Base-by-base conservation (phyloP, 345 rosid genomes). In the Clarkia xantiana region DNA sequence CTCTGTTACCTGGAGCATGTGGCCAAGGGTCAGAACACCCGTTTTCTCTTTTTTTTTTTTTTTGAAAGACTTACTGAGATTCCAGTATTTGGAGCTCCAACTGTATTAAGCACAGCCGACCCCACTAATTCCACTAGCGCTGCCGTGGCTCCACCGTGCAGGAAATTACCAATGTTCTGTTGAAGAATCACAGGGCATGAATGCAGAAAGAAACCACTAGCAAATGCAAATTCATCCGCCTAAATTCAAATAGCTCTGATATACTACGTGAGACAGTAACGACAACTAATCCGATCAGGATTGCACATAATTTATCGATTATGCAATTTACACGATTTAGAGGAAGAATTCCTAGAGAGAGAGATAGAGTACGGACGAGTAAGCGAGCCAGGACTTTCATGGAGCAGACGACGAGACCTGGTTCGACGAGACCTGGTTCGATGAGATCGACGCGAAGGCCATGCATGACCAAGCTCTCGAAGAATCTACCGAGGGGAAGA, bases 71-170 rank as follows among this genome's bases (percentile, higher is more conserved):
- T n/a, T 1, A 90, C 88, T 0, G 97, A 90, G 60, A 83, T 94
- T 2, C 97, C 94, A 0, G 66, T 67, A 11, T 13, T 0, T 1
- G 69, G 39, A 49, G 40, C 63, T 54, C 95, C 97, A 42, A 60
- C 54, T 15, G 86, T 81, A 54, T 6, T 67, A 19, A 86, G 67
- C 11, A 59, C 94, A 53, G 94, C 88, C 1, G 95, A 81, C 4
- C 97, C 94, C 48, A 83, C 73, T 74, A 86, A 18, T 60, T 90
- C 97, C 62, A 90, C 97, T n/a, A 90, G 68, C 1, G 88, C 71
- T 1, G 88, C 95, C 1, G 91, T 90, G 19, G 94, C 97, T 57
- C 97, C 97, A 19, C 97, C 97, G 49, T 90, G 97, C 80, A 90
- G 71, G 82, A 74, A 82, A 55, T 76, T 86, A 6, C 88, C 94